These are phyloP conservation scores for Ampelocalamus luodianensis DNA, from an alignment of 176 grass and related monocot genomes.

Conservation along the genomic window DNA sequence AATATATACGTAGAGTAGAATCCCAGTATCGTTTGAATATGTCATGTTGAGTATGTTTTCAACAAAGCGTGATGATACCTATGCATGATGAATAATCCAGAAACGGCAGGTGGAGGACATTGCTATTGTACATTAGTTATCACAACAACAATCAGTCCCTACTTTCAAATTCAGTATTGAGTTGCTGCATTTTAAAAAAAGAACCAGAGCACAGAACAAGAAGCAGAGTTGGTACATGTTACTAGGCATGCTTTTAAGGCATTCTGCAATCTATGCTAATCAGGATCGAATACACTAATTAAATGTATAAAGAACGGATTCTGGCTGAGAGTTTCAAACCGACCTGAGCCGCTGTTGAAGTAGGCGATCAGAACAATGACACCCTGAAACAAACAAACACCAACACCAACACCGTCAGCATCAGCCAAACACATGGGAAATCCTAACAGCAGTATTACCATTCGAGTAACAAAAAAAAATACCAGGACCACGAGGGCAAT, in stretches of 20 bases:
- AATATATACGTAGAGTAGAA: not conserved
- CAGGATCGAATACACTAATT: not conserved
- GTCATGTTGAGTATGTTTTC: not conserved
- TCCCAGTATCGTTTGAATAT: not conserved
- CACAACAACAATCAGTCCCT: not conserved
- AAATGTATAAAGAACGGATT: not conserved
- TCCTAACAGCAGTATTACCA: not conserved
- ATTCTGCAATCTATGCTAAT: not conserved
- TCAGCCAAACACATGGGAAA: not conserved
- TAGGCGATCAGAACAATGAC: slow-evolving; percentile 80
- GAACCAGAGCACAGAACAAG: slow-evolving; percentile 11
- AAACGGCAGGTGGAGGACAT: not conserved
- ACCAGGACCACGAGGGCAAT: slow-evolving; percentile 76
- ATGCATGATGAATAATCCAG: not conserved
- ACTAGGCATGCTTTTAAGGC: not conserved
- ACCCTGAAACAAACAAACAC: slow-evolving; percentile 52
- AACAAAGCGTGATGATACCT: not conserved
- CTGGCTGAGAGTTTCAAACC: slow-evolving; percentile 24
- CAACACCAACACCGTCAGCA: not conserved
- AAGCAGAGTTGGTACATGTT: not conserved
- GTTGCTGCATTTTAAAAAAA: not conserved
- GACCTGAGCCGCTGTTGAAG: slow-evolving; percentile 71
- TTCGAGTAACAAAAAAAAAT: not conserved
- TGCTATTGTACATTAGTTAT: not conserved
- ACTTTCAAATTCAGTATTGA: not conserved